These are phyloP conservation scores for Cladorrhinum sp. DNA, from an alignment of 2,329 filamentous ascomycete genomes.

Conservation along the genomic window DNA sequence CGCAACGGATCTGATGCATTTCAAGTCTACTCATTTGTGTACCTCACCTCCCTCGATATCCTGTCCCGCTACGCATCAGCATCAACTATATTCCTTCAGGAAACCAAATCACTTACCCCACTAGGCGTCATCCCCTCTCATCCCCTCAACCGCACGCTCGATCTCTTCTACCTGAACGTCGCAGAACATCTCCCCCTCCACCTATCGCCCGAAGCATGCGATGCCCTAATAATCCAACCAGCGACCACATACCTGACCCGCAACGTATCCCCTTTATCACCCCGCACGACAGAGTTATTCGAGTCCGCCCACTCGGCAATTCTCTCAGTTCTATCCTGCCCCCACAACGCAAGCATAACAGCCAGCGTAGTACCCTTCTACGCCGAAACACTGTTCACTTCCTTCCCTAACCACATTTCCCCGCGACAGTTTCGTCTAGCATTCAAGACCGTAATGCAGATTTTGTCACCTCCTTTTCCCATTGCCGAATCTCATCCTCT, in stretches of 20 bases:
- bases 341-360: constrained; percentile 70
- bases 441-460: constrained; percentile 79
- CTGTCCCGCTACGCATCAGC: constrained; percentile 67
- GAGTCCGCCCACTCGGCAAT: constrained; percentile 83
- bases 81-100: constrained; percentile 63
- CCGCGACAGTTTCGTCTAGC: constrained; percentile 84
- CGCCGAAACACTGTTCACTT: constrained; percentile 73
- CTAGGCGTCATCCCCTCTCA: constrained; percentile 60
- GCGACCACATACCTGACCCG: constrained; percentile 67
- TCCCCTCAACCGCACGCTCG: constrained; percentile 68
- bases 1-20: constrained; percentile 71
- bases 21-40: constrained; percentile 81
- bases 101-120: constrained; percentile 50
- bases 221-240: constrained; percentile 70
- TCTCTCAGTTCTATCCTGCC: constrained; percentile 75
- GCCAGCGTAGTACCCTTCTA: constrained; percentile 76
- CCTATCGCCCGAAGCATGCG: constrained; percentile 64
- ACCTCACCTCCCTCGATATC: constrained; percentile 78
- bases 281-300: constrained; percentile 61
- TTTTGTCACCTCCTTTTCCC: constrained; percentile 75
- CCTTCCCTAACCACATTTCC: constrained; percentile 76
- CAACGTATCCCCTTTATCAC: constrained; percentile 41
- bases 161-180: constrained; percentile 84
- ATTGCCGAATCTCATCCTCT: constrained; percentile 70
- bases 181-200: constrained; percentile 78